Percentiles rank a stretch among this genome's conserved stretches.
phyloP scores from a whole-genome alignment of 805 yeast species.

The Candida hispaniensis region DNA sequence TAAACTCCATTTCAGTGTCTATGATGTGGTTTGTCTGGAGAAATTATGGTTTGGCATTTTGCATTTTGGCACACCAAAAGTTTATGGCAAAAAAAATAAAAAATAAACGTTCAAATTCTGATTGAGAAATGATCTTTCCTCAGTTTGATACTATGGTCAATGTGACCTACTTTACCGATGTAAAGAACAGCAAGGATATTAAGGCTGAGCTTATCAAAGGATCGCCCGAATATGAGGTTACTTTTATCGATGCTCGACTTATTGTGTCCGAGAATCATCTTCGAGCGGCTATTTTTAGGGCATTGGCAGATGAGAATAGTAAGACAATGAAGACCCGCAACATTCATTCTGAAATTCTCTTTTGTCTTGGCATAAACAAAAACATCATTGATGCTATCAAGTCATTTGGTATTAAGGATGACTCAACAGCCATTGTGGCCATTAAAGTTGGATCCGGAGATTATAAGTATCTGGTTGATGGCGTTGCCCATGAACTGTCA shows the following conservation, averaged over 20 bases:
- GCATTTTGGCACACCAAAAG: too few species aligned
- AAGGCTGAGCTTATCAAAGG: slow-evolving; percentile 37
- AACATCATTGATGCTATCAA: slow-evolving; percentile 56
- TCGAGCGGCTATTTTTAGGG: slow-evolving; percentile 47
- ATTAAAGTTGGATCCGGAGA: slow-evolving; percentile 35
- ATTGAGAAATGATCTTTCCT: slow-evolving; percentile 9
- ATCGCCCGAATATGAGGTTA: slow-evolving; percentile 43
- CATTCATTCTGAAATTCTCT: slow-evolving; percentile 60
- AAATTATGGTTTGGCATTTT: too few species aligned
- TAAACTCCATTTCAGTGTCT: slow-evolving; percentile 23
- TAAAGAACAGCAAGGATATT: slow-evolving; percentile 37
- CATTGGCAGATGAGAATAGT: slow-evolving; percentile 43
- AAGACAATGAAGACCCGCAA: slow-evolving; percentile 47
- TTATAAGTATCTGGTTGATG: slow-evolving; percentile 18
- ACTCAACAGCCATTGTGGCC: slow-evolving; percentile 37
- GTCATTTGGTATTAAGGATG: slow-evolving; percentile 55
- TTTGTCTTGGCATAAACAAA: slow-evolving; percentile 48
- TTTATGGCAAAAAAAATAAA: too few species aligned
- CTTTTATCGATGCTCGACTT: slow-evolving; percentile 52
- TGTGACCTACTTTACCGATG: slow-evolving; percentile 24
- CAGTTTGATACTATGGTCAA: slow-evolving; percentile 6
- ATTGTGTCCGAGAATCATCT: slow-evolving; percentile 54
- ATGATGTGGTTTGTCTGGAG: too few species aligned
- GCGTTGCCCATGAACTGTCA: slow-evolving; percentile 16
- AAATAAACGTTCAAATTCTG: too few species aligned